Percentiles rank a stretch among this genome's conserved stretches.
Conservation (phyloP, 192 early-diverging fungal genomes). For the Oehlia diaphana region DNA sequence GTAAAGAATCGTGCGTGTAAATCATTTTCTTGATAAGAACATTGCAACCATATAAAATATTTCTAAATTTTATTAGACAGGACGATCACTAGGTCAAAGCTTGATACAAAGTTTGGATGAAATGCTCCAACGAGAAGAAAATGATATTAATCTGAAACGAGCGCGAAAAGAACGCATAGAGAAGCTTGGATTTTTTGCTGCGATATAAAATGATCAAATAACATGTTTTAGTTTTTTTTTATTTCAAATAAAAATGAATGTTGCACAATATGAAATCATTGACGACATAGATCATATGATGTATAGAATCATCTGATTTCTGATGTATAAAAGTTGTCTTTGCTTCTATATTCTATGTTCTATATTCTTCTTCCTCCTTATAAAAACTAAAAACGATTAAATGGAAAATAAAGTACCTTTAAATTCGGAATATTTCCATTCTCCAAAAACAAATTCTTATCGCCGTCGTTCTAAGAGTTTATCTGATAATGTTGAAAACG, state of each 20-base stretch:
- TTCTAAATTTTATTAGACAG: constrained; percentile 19
- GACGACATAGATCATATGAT: neutral
- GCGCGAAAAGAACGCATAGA: constrained; percentile 42
- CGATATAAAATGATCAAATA: constrained; percentile 7
- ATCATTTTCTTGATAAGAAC: neutral
- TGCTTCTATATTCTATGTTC: too few species aligned
- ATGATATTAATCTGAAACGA: constrained; percentile 43
- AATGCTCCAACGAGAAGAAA: constrained; percentile 49
- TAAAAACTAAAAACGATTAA: neutral
- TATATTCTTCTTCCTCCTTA: too few species aligned
- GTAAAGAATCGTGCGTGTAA: too few species aligned
- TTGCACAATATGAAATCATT: too few species aligned
- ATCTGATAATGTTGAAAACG: neutral
- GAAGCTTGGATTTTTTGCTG: constrained; percentile 62
- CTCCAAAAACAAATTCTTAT: constrained; percentile 23
- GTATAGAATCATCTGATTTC: neutral
- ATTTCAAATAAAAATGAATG: too few species aligned
- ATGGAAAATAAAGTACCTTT: neutral
- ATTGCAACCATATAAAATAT: neutral
- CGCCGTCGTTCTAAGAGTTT: constrained; percentile 19
- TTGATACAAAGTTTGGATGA: constrained; percentile 51
- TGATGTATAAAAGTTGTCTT: neutral
- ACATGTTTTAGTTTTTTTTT: too few species aligned
- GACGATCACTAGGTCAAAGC: constrained; percentile 47
- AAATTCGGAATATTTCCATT: constrained; percentile 10